These are phyloP conservation scores for Pyrenophora tritici-repentis DNA, from an alignment of 2,329 filamentous ascomycete genomes.

Conservation along the genomic window DNA sequence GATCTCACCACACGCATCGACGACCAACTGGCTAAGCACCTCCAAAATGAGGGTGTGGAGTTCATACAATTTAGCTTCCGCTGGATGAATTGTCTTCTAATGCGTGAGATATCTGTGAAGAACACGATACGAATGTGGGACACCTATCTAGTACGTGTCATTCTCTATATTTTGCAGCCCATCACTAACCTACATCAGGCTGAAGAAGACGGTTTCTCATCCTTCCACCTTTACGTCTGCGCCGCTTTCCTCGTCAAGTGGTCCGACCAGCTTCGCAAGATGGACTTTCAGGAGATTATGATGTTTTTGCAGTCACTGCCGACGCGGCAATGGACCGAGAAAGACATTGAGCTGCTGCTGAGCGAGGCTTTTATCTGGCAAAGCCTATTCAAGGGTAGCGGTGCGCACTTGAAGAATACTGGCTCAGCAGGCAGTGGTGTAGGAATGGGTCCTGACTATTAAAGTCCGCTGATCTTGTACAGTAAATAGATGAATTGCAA, in stretches of 20 bases:
- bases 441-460: constrained; percentile 47
- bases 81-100: constrained; percentile 99
- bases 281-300: constrained; percentile 99
- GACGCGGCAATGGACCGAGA: constrained; percentile 93
- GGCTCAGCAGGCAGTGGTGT: constrained; percentile 40
- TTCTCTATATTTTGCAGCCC: neutral
- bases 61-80: constrained; percentile 99
- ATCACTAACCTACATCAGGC: constrained; percentile 62
- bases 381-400: constrained; percentile 91
- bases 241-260: constrained; percentile 98
- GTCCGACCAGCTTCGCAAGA: constrained; percentile 91
- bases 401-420: constrained; percentile 72
- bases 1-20: constrained; percentile 93
- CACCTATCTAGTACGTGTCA: constrained; percentile 81
- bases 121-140: constrained; percentile 99
- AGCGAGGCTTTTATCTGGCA: constrained; percentile 99
- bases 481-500: constrained; percentile 11
- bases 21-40: constrained; percentile 78
- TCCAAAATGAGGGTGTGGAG: constrained; percentile 89
- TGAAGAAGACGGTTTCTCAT: constrained; percentile 97
- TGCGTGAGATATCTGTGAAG: constrained; percentile 94
- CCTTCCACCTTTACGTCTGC: constrained; percentile 98
- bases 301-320: constrained; percentile 98
- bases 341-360: constrained; percentile 92
- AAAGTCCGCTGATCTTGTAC: constrained; percentile 17